A percentile compares a stretch with the other conserved stretches of the same genome.
phyloP scores from a whole-genome alignment of 331 rosid species.

The Stylosanthes scabra region DNA sequence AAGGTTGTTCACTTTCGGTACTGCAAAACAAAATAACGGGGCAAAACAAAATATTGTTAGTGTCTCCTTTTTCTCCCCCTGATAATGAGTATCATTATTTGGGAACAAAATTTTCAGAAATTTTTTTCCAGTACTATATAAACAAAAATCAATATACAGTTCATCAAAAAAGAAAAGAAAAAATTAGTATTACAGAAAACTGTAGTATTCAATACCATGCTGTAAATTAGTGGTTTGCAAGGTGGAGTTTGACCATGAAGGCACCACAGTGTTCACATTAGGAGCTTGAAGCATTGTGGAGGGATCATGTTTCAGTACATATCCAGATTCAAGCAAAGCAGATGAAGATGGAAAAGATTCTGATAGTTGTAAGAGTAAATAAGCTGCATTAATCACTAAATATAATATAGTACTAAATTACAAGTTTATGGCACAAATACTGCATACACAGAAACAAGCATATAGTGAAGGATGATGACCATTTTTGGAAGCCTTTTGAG shows the following conservation, averaged over 20 bases:
- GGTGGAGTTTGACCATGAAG: slow-evolving; percentile 58
- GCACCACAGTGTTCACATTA: slow-evolving; percentile 44
- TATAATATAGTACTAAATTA: neutral
- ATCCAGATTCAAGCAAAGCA: slow-evolving; percentile 62
- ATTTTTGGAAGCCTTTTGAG: slow-evolving; percentile 83
- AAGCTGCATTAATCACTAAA: slow-evolving; percentile 49
- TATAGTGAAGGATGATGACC: slow-evolving; percentile 40
- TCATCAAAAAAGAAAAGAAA: too few species aligned
- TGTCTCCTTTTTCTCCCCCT: neutral
- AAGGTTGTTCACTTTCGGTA: slow-evolving; percentile 52
- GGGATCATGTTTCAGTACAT: slow-evolving; percentile 56
- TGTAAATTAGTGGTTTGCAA: slow-evolving; percentile 53
- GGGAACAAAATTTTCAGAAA: neutral
- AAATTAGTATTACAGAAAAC: too few species aligned
- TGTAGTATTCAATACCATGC: slow-evolving; percentile 53
- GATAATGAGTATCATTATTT: neutral
- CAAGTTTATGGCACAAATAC: neutral
- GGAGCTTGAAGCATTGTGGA: slow-evolving; percentile 57
- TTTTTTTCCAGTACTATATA: neutral
- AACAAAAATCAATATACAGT: neutral
- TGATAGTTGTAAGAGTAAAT: slow-evolving; percentile 52
- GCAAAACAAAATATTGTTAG: slow-evolving; percentile 16
- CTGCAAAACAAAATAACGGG: slow-evolving; percentile 42
- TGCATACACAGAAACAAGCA: neutral
- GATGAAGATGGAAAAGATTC: slow-evolving; percentile 65